These are phyloP conservation scores for Arthroderma sp. DNA, from an alignment of 2,329 filamentous ascomycete genomes.

Conservation along the genomic window DNA sequence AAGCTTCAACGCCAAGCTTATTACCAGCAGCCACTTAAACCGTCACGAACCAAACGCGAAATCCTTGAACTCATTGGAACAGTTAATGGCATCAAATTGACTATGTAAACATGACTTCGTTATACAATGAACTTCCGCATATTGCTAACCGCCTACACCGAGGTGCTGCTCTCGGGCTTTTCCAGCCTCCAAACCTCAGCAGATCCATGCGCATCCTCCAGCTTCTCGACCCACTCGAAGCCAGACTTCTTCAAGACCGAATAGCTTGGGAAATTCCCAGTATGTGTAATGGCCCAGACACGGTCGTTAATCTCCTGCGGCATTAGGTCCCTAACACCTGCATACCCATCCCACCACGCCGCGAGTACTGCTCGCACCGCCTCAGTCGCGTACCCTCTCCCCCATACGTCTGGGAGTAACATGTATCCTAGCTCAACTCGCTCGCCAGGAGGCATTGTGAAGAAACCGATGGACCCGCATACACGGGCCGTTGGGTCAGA, in stretches of 20 bases:
- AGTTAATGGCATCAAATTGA: no score
- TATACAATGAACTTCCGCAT: no score
- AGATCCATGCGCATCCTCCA: conserved; percentile 5
- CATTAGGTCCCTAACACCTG: background rate
- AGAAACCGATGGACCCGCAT: conserved; percentile 1
- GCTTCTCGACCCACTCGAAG: conserved; percentile 4
- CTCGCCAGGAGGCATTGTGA: background rate
- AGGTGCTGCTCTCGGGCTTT: no score
- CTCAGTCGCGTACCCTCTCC: conserved; percentile 10
- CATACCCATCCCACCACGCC: conserved; percentile 8
- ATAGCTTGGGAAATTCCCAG: conserved; percentile 4
- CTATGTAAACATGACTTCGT: no score
- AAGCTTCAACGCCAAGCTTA: no score
- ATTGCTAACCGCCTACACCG: no score
- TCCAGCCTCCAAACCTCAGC: conserved; percentile 2
- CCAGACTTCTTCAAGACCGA: conserved; percentile 7
- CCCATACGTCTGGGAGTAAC: conserved; percentile 9
- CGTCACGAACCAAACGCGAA: no score
- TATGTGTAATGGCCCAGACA: background rate
- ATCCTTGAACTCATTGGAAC: no score
- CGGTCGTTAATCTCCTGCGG: conserved; percentile 1
- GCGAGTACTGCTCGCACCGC: conserved; percentile 5
- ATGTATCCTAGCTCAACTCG: conserved; percentile 7
- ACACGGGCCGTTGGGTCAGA: conserved; percentile 1
- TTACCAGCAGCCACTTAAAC: no score